Percentiles rank a stretch among this genome's conserved stretches.
Conservation (phyloP, 176 grass and related monocot species). For the Phoenix roebelenii region DNA sequence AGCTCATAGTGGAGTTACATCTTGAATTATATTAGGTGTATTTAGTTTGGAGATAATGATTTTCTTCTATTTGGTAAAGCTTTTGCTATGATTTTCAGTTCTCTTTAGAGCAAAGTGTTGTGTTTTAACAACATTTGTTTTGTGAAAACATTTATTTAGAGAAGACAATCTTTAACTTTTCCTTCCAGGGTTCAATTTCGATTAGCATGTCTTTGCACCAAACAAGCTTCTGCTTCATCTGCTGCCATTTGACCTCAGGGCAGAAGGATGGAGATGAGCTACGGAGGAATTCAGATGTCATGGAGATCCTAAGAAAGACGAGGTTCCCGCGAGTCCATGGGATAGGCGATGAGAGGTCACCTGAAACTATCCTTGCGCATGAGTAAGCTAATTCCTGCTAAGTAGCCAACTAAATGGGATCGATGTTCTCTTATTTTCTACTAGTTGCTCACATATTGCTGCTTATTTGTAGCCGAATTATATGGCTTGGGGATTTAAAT, state of each 20-base stretch:
- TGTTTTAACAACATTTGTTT: too few relatives aligned
- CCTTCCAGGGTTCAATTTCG: slow-evolving; percentile 86
- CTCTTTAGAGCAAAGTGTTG: too few relatives aligned
- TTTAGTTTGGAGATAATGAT: too few relatives aligned
- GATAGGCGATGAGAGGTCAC: slow-evolving; percentile 58
- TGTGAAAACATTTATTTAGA: background rate
- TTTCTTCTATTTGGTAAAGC: too few relatives aligned
- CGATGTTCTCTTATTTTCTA: too few relatives aligned
- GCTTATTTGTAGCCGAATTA: slow-evolving; percentile 51
- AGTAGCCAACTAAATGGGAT: too few relatives aligned
- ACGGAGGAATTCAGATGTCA: slow-evolving; percentile 74
- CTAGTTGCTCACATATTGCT: too few relatives aligned
- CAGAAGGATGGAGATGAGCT: slow-evolving; percentile 96
- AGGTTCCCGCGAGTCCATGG: slow-evolving; percentile 80
- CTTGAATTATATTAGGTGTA: too few relatives aligned
- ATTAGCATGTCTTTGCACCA: slow-evolving; percentile 99
- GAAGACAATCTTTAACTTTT: slow-evolving; percentile 12
- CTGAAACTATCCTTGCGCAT: slow-evolving; percentile 85
- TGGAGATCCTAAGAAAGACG: slow-evolving; percentile 91
- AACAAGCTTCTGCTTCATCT: slow-evolving; percentile 99
- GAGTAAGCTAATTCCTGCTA: slow-evolving; percentile 43
- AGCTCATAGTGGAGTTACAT: too few relatives aligned
- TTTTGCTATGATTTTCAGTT: too few relatives aligned
- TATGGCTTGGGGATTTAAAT: slow-evolving; percentile 98
- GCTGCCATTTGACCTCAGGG: slow-evolving; percentile 96